A percentile compares a stretch with the other conserved stretches of the same genome.
Evolutionary conservation across 1,284 basidiomycete species (phyloP).

Genomic region (Bondarzewia mesenterica): DNA sequence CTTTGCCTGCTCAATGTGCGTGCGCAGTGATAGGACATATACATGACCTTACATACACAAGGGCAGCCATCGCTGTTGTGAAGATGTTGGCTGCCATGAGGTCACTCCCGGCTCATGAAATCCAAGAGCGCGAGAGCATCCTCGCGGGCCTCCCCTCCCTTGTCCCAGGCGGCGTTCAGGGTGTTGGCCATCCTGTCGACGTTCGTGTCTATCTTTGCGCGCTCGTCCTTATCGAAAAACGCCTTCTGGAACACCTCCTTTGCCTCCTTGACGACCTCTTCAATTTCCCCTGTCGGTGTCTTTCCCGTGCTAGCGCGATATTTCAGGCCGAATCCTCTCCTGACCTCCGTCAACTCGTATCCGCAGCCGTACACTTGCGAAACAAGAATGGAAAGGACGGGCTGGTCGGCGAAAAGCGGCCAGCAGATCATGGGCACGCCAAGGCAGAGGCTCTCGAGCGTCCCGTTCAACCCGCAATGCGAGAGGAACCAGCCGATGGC

Average conservation of each 20-base stretch:
- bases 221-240: constrained; percentile 3
- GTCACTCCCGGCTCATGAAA: too few species aligned
- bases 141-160: background rate
- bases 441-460: constrained; percentile 3
- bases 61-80: too few species aligned
- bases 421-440: constrained; percentile 7
- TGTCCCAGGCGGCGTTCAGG: background rate
- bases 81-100: background rate
- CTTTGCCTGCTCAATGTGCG: too few species aligned
- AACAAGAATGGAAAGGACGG: constrained; percentile 1
- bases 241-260: constrained; percentile 2
- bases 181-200: background rate
- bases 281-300: constrained; percentile 1
- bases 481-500: constrained; percentile 7
- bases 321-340: constrained; percentile 3
- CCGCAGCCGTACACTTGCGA: constrained; percentile 4
- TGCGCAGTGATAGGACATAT: too few species aligned
- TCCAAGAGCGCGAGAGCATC: background rate
- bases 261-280: constrained; percentile 1
- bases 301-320: constrained; percentile 1
- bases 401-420: constrained; percentile 7
- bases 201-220: background rate
- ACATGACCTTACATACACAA: too few species aligned
- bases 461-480: constrained; percentile 6
- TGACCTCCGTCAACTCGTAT: constrained; percentile 3